A percentile compares a stretch with the other conserved stretches of the same genome.
Evolutionary conservation across 2,329 filamentous ascomycete species (phyloP).

Genomic region (Fusarium anguioides): DNA sequence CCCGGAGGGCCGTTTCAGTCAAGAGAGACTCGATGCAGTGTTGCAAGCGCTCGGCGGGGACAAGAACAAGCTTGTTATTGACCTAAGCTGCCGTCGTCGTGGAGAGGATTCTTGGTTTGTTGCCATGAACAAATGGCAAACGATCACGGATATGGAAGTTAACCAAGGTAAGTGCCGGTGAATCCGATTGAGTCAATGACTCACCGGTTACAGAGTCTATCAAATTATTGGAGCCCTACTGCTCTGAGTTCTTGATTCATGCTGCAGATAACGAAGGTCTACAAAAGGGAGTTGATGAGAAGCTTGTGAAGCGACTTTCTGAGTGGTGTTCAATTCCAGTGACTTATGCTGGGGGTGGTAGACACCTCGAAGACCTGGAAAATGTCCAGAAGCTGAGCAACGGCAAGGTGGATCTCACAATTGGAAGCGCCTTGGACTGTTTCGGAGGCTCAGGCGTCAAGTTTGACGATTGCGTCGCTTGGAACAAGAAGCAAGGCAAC

Average conservation of each 20-base stretch:
- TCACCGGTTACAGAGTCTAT: constrained; percentile 74
- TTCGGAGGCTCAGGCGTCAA: constrained; percentile 90
- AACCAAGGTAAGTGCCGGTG: constrained; percentile 71
- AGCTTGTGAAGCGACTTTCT: constrained; percentile 79
- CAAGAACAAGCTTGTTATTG: constrained; percentile 87
- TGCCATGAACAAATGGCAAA: constrained; percentile 99
- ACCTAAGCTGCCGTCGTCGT: constrained; percentile 87
- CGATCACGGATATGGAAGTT: constrained; percentile 94
- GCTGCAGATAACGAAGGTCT: constrained; percentile 96
- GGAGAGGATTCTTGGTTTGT: constrained; percentile 85
- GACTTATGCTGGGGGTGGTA: constrained; percentile 95
- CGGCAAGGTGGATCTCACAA: constrained; percentile 91
- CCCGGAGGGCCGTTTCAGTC: constrained; percentile 83
- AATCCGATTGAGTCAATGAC: constrained; percentile 6
- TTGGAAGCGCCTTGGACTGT: constrained; percentile 94
- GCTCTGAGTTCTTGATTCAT: constrained; percentile 96
- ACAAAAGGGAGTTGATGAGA: constrained; percentile 89
- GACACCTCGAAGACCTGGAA: constrained; percentile 83
- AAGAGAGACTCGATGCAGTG: constrained; percentile 78
- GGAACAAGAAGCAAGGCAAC: constrained; percentile 72
- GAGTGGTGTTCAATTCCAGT: constrained; percentile 92
- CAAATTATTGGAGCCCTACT: constrained; percentile 84
- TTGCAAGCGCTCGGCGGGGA: constrained; percentile 78
- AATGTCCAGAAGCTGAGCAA: constrained; percentile 81
- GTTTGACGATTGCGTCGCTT: constrained; percentile 88